Percentiles rank a stretch among this genome's conserved stretches.
Evolutionary conservation across 2,329 filamentous ascomycete species (phyloP).

Genomic region (Trichoderma polysporum): DNA sequence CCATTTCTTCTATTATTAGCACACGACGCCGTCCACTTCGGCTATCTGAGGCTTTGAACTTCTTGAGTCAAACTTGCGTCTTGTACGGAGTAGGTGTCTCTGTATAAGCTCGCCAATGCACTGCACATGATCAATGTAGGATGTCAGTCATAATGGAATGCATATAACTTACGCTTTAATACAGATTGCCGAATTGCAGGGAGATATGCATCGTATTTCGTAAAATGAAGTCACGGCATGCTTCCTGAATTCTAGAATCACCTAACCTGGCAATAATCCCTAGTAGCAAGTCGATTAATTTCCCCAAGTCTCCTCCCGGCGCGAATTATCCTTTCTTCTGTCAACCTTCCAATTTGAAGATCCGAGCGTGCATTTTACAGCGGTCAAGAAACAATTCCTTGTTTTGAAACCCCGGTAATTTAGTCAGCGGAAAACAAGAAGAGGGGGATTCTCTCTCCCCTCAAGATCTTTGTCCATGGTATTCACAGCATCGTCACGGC

Average conservation of each 20-base stretch:
- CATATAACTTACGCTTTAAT: background rate
- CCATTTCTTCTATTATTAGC: conserved; percentile 2
- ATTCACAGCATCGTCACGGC: background rate
- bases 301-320: background rate
- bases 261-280: background rate
- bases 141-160: background rate
- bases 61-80: background rate
- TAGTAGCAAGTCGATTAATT: background rate
- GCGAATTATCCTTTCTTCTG: background rate
- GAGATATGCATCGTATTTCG: background rate
- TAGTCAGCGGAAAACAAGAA: background rate
- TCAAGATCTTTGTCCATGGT: background rate
- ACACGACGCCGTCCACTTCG: background rate
- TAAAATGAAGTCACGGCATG: background rate
- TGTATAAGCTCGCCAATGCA: too few relatives aligned
- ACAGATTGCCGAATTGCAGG: background rate
- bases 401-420: background rate
- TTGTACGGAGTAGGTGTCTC: background rate
- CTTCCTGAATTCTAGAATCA: background rate
- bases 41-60: background rate
- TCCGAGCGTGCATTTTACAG: background rate
- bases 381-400: background rate
- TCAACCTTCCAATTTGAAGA: background rate
- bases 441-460: background rate
- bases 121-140: too few relatives aligned